Conservation (phyloP, 192 early-diverging fungal species). For the Lobosporangium transversale region DNA sequence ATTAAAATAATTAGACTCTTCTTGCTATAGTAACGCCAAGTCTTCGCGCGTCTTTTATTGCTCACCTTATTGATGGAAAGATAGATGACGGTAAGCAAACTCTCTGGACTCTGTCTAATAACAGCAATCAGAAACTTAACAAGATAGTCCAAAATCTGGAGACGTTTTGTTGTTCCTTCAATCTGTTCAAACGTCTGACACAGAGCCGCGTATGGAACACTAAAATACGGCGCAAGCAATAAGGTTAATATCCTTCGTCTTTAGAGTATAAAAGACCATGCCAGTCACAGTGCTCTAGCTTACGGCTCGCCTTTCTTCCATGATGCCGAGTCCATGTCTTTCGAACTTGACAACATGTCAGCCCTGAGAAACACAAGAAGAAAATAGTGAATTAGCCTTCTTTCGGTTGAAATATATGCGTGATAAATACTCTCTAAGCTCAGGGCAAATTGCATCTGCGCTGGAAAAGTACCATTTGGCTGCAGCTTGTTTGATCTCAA, state of each 20-base stretch:
- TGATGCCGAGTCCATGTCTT: constrained; percentile 23
- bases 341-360: constrained; percentile 45
- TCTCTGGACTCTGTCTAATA: constrained; percentile 71
- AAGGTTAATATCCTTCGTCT: background rate
- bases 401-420: too few relatives aligned
- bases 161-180: constrained; percentile 89
- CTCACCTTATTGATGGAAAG: constrained; percentile 89
- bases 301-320: constrained; percentile 62
- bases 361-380: constrained; percentile 9
- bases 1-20: background rate
- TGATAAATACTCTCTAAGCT: too few relatives aligned
- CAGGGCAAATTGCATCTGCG: too few relatives aligned
- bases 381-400: background rate
- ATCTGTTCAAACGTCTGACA: constrained; percentile 92
- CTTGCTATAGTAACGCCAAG: too few relatives aligned
- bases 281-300: background rate
- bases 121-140: constrained; percentile 76
- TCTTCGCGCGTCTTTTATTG: background rate
- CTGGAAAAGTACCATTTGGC: constrained; percentile 26
- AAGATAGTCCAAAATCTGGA: constrained; percentile 78
- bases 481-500: constrained; percentile 33
- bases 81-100: constrained; percentile 82
- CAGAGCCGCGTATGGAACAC: constrained; percentile 84
- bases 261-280: background rate
- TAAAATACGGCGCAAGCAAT: constrained; percentile 18